These are phyloP conservation scores for Penicillium coprophilum DNA, from an alignment of 495 filamentous ascomycete species.

Conservation along the genomic window DNA sequence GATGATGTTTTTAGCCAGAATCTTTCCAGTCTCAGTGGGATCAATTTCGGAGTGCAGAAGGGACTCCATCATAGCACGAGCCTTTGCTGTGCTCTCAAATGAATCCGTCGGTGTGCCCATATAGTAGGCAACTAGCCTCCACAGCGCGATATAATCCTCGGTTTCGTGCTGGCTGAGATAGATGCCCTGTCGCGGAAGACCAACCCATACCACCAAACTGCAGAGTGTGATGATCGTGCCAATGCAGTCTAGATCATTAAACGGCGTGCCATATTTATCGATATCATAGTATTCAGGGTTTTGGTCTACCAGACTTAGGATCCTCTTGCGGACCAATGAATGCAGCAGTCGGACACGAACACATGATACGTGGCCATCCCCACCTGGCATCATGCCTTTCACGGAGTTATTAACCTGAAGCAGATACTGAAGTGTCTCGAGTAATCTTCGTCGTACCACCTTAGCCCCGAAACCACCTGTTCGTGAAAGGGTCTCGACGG, in stretches of 20 bases:
- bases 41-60: slow-evolving; percentile 61
- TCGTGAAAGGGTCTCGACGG: slow-evolving; percentile 72
- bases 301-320: slow-evolving; percentile 55
- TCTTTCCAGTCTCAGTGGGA: slow-evolving; percentile 57
- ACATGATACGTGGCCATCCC: slow-evolving; percentile 64
- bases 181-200: slow-evolving; percentile 71
- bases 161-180: slow-evolving; percentile 61
- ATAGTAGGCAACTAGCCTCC: slow-evolving; percentile 71
- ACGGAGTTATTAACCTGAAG: slow-evolving; percentile 66
- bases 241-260: slow-evolving; percentile 74
- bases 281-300: slow-evolving; percentile 64
- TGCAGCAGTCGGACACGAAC: slow-evolving; percentile 76
- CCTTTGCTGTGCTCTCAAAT: slow-evolving; percentile 54
- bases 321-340: slow-evolving; percentile 64
- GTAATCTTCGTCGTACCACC: slow-evolving; percentile 65
- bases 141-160: slow-evolving; percentile 69
- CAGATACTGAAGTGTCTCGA: slow-evolving; percentile 77
- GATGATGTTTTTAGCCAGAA: slow-evolving; percentile 75
- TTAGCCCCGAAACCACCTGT: slow-evolving; percentile 77
- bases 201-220: slow-evolving; percentile 63
- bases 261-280: slow-evolving; percentile 59
- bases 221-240: slow-evolving; percentile 70
- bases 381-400: slow-evolving; percentile 65
- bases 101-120: slow-evolving; percentile 63
- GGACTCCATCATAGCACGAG: slow-evolving; percentile 64